Percentiles rank a stretch among this genome's conserved stretches.
These are phyloP conservation scores for Nicotiana tabacum DNA, from an alignment of 257 asterid species.

Conservation along the genomic window DNA sequence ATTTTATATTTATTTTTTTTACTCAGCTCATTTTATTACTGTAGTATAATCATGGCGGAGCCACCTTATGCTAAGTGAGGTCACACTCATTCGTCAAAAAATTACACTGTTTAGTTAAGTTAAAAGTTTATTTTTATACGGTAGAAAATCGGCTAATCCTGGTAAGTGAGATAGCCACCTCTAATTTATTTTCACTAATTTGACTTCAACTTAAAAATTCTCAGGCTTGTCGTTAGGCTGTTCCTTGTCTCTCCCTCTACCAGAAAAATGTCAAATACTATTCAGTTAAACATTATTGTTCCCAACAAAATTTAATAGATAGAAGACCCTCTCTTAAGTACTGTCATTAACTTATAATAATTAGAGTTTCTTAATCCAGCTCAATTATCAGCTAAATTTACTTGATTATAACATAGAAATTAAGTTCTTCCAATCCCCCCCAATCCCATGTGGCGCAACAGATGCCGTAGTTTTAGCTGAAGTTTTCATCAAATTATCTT, in stretches of 20 bases:
- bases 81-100: too few relatives aligned
- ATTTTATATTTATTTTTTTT: not conserved
- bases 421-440: not conserved
- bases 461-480: slow-evolving; percentile 9
- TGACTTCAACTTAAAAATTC: not conserved
- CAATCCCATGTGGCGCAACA: slow-evolving; percentile 8
- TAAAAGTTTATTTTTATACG: too few relatives aligned
- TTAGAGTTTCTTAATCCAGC: not conserved
- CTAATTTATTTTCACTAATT: not conserved
- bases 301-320: not conserved
- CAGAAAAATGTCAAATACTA: not conserved
- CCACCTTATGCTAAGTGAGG: too few relatives aligned
- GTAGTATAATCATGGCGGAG: too few relatives aligned
- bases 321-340: not conserved
- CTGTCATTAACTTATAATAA: not conserved
- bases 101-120: too few relatives aligned
- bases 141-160: not conserved
- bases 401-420: not conserved
- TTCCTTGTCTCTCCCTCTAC: not conserved
- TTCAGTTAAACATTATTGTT: not conserved
- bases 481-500: not conserved
- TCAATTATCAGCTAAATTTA: not conserved
- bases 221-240: not conserved
- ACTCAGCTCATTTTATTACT: not conserved
- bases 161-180: not conserved